Base-by-base conservation (phyloP, 208 protist genomes). In the Jaenimonas drosophilae region DNA sequence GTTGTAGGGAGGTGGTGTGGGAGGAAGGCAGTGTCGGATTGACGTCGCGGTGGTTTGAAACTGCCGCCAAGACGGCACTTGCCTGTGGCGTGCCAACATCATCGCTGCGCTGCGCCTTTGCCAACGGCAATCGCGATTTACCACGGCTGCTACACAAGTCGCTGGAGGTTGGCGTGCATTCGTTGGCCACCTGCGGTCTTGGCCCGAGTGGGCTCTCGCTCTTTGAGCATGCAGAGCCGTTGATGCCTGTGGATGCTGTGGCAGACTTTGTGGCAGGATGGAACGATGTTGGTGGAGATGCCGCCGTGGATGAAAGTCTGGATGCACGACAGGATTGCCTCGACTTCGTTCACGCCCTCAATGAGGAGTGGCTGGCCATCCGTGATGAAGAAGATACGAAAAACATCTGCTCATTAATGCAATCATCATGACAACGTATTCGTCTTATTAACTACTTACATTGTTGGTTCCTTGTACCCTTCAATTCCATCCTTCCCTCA, bases 41-140 rank as follows among this genome's bases (percentile, higher is more conserved):
- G 3, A 76, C 68, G 2, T 68, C 75, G 25, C 70, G 85, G 7
- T 84, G 76, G 76, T 49, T 94, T 25, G 80, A 94, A 58, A 90
- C 81, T n/a, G 58, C 54, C 1, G 26, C 66, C 25, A 90, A 90
- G 48, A 88, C 77, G 14, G 66, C 70, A n/a, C 27, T 71, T 5
- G 62, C 85, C 2, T 81, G 75, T 16, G 80, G 80, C 19, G 66
- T 89, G 40, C 38, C 68, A 17, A 14, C 63, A 16, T 34, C 34
- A 2, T 45, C 51, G 9, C 4, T 90, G n/a, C 56, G 21, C 53
- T 88, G 4, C 66, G 70, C 5, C 49, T 88, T n/a, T 74, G 58
- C 6, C 57, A 53, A 40, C 6, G 16, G 6, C 2, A 21, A 1
- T 27, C 42, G n/a, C 0, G 25, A 43, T 29, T 16, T 36, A 0